Conservation (phyloP, 2,329 filamentous ascomycete genomes). For the Ceratocystis lukuohia region DNA sequence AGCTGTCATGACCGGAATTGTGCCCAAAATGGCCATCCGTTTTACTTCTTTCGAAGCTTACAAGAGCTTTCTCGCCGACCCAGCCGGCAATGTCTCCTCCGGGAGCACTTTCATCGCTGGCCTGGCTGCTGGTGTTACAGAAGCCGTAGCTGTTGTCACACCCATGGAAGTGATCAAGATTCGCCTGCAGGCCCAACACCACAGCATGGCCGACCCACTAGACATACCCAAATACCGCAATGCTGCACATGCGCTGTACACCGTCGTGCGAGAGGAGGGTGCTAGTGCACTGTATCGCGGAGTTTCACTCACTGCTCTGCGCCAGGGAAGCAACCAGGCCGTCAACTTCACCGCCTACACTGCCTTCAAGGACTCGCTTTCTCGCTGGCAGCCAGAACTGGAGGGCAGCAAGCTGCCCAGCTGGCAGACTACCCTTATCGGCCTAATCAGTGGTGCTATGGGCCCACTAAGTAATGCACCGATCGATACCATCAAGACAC, state of each 20-base stretch:
- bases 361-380: conserved; percentile 72
- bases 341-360: conserved; percentile 98
- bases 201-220: conserved; percentile 92
- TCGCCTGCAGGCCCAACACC: conserved; percentile 91
- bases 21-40: conserved; percentile 98
- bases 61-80: conserved; percentile 66
- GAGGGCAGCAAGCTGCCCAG: conserved; percentile 54
- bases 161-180: conserved; percentile 99
- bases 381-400: conserved; percentile 58
- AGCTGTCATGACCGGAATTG: conserved; percentile 86
- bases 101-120: conserved; percentile 62
- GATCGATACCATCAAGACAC: conserved; percentile 97
- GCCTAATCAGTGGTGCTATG: conserved; percentile 84
- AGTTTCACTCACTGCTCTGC: conserved; percentile 80
- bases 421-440: conserved; percentile 85
- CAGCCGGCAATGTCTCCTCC: conserved; percentile 54
- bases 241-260: conserved; percentile 70
- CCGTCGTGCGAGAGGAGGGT: conserved; percentile 84
- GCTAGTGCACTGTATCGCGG: conserved; percentile 78
- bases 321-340: conserved; percentile 94
- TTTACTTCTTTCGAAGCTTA: conserved; percentile 97
- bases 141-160: conserved; percentile 90
- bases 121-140: conserved; percentile 82
- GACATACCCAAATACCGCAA: conserved; percentile 96
- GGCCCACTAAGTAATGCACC: conserved; percentile 92